Evolutionary conservation across 306 rosid species (phyloP).

Genomic region (Vachellia collinsii): DNA sequence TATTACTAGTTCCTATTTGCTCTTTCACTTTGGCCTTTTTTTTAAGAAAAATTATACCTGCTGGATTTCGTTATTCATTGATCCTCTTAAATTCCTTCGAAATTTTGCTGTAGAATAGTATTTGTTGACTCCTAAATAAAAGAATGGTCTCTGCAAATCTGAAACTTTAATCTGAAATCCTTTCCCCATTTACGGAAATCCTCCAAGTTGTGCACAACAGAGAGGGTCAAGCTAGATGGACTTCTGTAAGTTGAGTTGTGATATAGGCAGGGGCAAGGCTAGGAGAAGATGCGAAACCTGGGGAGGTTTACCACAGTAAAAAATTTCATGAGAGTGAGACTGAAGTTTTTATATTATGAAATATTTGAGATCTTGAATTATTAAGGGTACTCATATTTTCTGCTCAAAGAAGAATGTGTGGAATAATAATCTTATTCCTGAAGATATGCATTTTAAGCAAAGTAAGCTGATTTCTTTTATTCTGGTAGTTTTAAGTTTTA

Average conservation of each 20-base stretch:
- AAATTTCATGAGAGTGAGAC: too few species aligned
- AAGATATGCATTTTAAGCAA: too few species aligned
- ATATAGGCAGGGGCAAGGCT: too few species aligned
- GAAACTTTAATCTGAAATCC: neutral
- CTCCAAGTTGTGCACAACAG: neutral
- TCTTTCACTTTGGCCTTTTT: neutral
- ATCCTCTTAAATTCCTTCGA: neutral
- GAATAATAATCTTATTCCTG: too few species aligned
- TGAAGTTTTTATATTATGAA: too few species aligned
- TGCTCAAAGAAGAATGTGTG: too few species aligned
- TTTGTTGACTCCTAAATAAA: neutral
- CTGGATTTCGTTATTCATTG: neutral
- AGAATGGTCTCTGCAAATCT: neutral
- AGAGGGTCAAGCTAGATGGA: neutral
- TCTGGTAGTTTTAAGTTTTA: too few species aligned
- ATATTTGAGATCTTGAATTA: too few species aligned
- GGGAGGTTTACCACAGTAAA: too few species aligned
- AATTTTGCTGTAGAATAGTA: neutral
- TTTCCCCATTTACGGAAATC: neutral
- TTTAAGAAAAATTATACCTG: neutral
- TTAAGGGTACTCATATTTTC: too few species aligned
- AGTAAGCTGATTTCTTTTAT: too few species aligned
- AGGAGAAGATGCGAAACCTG: too few species aligned
- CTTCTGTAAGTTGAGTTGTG: neutral
- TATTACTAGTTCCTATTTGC: neutral